Evolutionary conservation across 1,284 basidiomycete species (phyloP), one percentile per base, ranked within the genome.

Genomic region (Papiliotrema flavescens): DNA sequence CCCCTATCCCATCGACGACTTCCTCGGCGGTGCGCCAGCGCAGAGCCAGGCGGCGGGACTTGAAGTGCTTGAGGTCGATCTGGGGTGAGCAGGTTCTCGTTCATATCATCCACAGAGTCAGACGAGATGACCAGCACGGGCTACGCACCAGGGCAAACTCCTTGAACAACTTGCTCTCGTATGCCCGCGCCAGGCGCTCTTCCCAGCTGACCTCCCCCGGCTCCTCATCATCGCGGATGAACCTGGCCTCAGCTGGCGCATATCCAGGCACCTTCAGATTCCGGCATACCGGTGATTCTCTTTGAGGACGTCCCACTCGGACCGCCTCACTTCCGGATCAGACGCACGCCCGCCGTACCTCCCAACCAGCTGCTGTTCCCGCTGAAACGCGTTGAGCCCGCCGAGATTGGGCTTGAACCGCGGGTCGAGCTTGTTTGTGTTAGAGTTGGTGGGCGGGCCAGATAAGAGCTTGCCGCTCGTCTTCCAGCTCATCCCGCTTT

Each of bases 11-110:
- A 1, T 84, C 83, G 2, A 96, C 78, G 9, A 96, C 91, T 75
- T 97, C 93, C 2, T 81, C 78, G 66, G 94, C 91, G 0, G 90
- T 92, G 34, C 92, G 81, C 92, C 93, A 97, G 4, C 93, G 85
- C 4, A 96, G 79, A 0, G 91, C 85, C 69, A 96, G 86, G 85
- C 87, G 86, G n/a, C 90, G 89, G 0, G 87, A 86, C 77, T 92
- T 94, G 80, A 88, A 95, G 71, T 95, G 92, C 76, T 95, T 95
- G 59, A 96, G 78, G 76, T 96, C 90, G 69, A 92, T 90, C 73
- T 74, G 7, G 34, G 45, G 41, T 60, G 50, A 61, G 55, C 47
- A 45, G 4, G 7, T 5, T 11, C 28, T 32, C 28, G 11, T 6
- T 6, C 28, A 11, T 11, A 32, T 32, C 28, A 32, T 32, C 11